These are phyloP conservation scores for Hyphochytrium catenoides DNA, from an alignment of 352 stramenopile species.

Conservation along the genomic window DNA sequence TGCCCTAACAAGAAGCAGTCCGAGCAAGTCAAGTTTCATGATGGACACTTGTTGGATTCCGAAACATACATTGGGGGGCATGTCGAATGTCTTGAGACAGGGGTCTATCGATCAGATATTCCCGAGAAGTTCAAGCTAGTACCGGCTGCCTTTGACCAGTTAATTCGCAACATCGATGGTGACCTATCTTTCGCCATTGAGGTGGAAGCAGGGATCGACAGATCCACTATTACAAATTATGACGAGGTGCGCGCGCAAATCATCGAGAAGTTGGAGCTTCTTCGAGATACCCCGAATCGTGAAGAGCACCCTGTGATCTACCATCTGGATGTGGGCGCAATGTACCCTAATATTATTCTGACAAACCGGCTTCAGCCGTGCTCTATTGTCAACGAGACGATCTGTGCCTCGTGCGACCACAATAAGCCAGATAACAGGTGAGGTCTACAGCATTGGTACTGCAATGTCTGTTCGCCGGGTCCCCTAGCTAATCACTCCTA, in stretches of 20 bases:
- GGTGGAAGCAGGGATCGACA: slow-evolving; percentile 49
- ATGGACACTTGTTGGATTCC: slow-evolving; percentile 84
- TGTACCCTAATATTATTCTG: slow-evolving; percentile 99
- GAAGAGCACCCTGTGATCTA: slow-evolving; percentile 87
- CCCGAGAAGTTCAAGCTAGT: slow-evolving; percentile 89
- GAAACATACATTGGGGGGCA: slow-evolving; percentile 99
- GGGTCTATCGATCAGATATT: slow-evolving; percentile 94
- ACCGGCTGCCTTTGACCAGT: slow-evolving; percentile 64
- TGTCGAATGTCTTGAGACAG: slow-evolving; percentile 94
- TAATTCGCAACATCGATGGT: slow-evolving; percentile 92
- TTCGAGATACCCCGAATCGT: slow-evolving; percentile 75
- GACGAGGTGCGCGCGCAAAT: slow-evolving; percentile 64
- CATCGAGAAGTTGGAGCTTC: slow-evolving; percentile 68
- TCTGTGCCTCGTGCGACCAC: slow-evolving; percentile 84
- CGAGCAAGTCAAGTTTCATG: slow-evolving; percentile 52
- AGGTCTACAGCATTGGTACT: no score
- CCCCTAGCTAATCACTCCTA: no score
- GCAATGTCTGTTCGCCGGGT: no score
- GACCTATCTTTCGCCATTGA: slow-evolving; percentile 92
- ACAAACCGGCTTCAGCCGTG: slow-evolving; percentile 95
- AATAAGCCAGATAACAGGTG: no score
- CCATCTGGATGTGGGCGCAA: slow-evolving; percentile 95
- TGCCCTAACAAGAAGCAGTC: slow-evolving; percentile 94
- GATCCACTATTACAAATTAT: slow-evolving; percentile 77
- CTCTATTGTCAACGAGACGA: slow-evolving; percentile 82